Evolutionary conservation across 192 early-diverging fungal genomes (phyloP), one percentile per base, ranked within the genome.

Genomic region (Funneliformis mosseae): DNA sequence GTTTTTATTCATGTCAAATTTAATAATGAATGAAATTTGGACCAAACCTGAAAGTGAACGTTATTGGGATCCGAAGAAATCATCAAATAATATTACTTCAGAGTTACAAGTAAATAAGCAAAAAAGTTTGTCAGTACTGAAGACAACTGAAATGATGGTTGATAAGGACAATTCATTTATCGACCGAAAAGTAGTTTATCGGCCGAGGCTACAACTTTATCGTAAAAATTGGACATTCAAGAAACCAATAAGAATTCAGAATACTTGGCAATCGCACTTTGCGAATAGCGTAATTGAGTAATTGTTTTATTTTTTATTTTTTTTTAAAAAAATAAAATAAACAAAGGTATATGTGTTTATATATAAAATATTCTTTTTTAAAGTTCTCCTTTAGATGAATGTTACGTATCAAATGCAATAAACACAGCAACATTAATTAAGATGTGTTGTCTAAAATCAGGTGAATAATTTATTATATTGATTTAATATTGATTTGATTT

Each of bases 201-300:
- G 50, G 5, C 64, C 64, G 10, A 67, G 64, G 33, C 33, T 67
- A 38, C 28, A 33, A 67, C 33, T 67, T 67, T 27, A 33, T 67
- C 64, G 27, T 67, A 67, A 67, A 67, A 16, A 27, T 67, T 67
- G 64, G 64, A 18, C 64, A 67, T 1, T 3, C 5, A 70, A 41
- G n/a, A 70, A 70, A n/a, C 39, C 10, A 42, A 11, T 39, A 42
- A 67, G 11, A 7, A 67, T 33, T 67, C 21, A 33, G 41, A 70
- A 70, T 41, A 43, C 68, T n/a, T 70, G 33, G 68, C 33, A 70
- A 70, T 23, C 10, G 10, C 9, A 70, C 8, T 70, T 70, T 70
- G 7, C 21, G 6, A 21, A 43, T 5, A n/a, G 10, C 8, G 9
- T 43, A 70, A 25, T 18, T 21, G 21, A 18, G 50, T 55, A 55